These are phyloP conservation scores for Lichtheimia ramosa DNA, from an alignment of 371 early-diverging fungal genomes.

Conservation along the genomic window DNA sequence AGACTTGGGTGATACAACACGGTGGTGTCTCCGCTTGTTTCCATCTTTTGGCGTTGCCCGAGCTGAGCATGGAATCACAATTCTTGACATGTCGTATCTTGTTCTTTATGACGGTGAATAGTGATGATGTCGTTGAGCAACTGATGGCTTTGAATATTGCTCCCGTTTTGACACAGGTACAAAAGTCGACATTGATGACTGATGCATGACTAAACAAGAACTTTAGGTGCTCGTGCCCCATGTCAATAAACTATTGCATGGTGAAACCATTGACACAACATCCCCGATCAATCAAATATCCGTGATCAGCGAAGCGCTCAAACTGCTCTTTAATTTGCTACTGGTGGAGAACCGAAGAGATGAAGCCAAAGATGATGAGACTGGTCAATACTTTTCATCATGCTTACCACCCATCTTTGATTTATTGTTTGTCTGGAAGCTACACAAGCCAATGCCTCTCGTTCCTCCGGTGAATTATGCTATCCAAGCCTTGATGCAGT, in stretches of 20 bases:
- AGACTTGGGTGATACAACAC: constrained; percentile 42
- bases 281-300: constrained; percentile 12
- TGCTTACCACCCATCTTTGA: constrained; percentile 35
- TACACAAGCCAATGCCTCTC: constrained; percentile 55
- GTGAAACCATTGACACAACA: no score
- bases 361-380: constrained; percentile 17
- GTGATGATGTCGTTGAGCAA: constrained; percentile 36
- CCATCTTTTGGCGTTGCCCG: constrained; percentile 30
- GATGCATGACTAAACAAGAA: not conserved
- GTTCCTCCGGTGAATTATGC: constrained; percentile 76
- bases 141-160: constrained; percentile 46
- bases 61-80: constrained; percentile 48
- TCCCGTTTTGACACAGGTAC: constrained; percentile 43
- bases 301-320: constrained; percentile 57
- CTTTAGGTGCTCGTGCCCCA: not conserved
- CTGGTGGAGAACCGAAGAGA: constrained; percentile 33
- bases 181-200: not conserved
- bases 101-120: constrained; percentile 57
- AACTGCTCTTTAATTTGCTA: constrained; percentile 60
- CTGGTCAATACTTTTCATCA: constrained; percentile 19
- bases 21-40: constrained; percentile 36
- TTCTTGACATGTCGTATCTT: constrained; percentile 59
- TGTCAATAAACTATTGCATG: no score
- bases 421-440: constrained; percentile 43
- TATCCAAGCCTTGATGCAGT: constrained; percentile 72